Percentiles rank a stretch among this genome's conserved stretches.
These are phyloP conservation scores for Fusarium bulbicola DNA, from an alignment of 2,329 filamentous ascomycete genomes.

Conservation along the genomic window DNA sequence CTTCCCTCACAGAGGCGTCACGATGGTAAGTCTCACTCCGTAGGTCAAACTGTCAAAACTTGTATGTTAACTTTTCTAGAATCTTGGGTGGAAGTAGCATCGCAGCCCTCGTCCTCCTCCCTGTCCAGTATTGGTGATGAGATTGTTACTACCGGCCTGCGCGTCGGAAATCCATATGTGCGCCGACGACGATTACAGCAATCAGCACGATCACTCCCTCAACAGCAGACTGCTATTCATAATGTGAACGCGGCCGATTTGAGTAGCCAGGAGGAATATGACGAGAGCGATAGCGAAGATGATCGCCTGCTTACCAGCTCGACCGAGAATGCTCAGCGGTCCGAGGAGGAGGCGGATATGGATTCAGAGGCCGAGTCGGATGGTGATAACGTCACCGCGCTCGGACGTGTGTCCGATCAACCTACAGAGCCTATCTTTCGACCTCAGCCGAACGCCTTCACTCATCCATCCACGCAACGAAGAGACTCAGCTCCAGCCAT, in stretches of 20 bases:
- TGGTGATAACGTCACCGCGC: slow-evolving; percentile 83
- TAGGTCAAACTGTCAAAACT: not conserved
- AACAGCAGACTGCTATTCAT: slow-evolving; percentile 54
- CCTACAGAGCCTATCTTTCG: slow-evolving; percentile 70
- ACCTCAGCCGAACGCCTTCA: slow-evolving; percentile 92
- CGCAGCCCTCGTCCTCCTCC: slow-evolving; percentile 92
- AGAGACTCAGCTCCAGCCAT: slow-evolving; percentile 56
- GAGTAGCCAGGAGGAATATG: slow-evolving; percentile 94
- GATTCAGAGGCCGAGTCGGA: slow-evolving; percentile 61
- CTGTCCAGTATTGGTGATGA: slow-evolving; percentile 87
- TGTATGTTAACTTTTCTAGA: slow-evolving; percentile 62
- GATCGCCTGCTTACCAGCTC: slow-evolving; percentile 72
- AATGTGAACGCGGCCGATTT: slow-evolving; percentile 56
- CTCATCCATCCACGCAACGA: slow-evolving; percentile 71
- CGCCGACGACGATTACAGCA: slow-evolving; percentile 64
- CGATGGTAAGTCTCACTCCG: slow-evolving; percentile 45
- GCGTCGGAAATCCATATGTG: slow-evolving; percentile 72
- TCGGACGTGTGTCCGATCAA: slow-evolving; percentile 68
- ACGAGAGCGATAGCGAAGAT: slow-evolving; percentile 91
- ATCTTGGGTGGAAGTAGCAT: slow-evolving; percentile 95
- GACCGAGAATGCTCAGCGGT: slow-evolving; percentile 59
- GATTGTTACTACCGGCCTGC: slow-evolving; percentile 88
- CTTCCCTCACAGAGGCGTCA: slow-evolving; percentile 47
- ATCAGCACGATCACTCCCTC: slow-evolving; percentile 47
- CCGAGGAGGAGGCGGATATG: slow-evolving; percentile 51